phyloP scores from a whole-genome alignment of 176 grass and related monocot genomes.

The Triticum aestivum region DNA sequence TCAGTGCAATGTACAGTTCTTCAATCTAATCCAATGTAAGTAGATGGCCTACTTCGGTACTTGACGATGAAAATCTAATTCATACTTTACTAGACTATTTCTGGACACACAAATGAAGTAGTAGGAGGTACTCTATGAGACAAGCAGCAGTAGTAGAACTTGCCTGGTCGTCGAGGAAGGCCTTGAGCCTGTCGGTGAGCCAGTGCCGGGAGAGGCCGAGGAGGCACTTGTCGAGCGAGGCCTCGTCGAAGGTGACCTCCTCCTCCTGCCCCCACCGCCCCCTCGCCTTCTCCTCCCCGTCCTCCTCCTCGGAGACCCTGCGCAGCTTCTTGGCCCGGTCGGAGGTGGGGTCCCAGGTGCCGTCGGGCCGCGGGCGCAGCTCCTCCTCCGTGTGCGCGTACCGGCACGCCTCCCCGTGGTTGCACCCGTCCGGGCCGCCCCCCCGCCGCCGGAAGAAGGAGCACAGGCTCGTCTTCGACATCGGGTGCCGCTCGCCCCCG shows the following conservation, averaged over 20 bases:
- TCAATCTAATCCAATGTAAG: neutral
- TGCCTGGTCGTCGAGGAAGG: slow-evolving; percentile 74
- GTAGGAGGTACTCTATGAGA: neutral
- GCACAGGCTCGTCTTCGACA: slow-evolving; percentile 94
- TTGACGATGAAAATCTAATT: too few relatives aligned
- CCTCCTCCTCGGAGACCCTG: slow-evolving; percentile 29
- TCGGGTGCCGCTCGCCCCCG: slow-evolving; percentile 23
- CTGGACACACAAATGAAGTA: too few relatives aligned
- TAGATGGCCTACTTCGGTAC: too few relatives aligned
- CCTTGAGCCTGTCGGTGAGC: slow-evolving; percentile 55
- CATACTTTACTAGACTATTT: too few relatives aligned
- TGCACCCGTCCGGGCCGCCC: slow-evolving; percentile 48
- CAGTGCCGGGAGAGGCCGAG: slow-evolving; percentile 72
- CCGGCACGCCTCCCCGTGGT: slow-evolving; percentile 73
- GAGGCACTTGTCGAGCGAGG: slow-evolving; percentile 72
- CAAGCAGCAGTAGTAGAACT: neutral
- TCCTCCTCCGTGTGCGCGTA: slow-evolving; percentile 91
- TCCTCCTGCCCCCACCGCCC: neutral
- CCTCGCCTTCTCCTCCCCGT: neutral
- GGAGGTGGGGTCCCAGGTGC: slow-evolving; percentile 87
- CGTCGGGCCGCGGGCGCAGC: slow-evolving; percentile 75
- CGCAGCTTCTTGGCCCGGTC: slow-evolving; percentile 56
- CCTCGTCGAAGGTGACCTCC: slow-evolving; percentile 47
- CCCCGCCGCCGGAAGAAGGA: slow-evolving; percentile 66
- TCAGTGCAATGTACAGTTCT: neutral